Evolutionary conservation across 768 basidiomycete species (phyloP).

Genomic region (Kwoniella bestiolae): DNA sequence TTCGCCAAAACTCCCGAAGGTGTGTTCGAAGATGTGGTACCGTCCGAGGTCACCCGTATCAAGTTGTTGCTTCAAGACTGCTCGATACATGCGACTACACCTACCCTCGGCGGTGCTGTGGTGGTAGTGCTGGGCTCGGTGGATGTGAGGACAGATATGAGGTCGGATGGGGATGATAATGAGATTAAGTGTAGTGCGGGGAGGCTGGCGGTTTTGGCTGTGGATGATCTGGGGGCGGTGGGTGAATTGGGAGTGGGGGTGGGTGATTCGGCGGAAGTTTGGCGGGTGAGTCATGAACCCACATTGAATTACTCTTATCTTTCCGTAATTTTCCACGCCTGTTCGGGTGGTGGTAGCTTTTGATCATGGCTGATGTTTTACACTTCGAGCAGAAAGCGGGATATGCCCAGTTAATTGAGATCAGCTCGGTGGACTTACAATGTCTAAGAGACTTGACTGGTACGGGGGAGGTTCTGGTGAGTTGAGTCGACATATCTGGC

Average conservation of each 20-base stretch:
- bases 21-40: conserved; percentile 90
- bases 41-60: conserved; percentile 79
- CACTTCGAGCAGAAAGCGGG: conserved; percentile 58
- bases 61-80: conserved; percentile 69
- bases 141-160: conserved; percentile 73
- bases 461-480: conserved; percentile 26
- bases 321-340: background rate
- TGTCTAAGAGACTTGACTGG: conserved; percentile 30
- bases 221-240: conserved; percentile 62
- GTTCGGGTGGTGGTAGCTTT: background rate
- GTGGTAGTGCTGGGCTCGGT: conserved; percentile 69
- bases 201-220: conserved; percentile 63
- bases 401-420: conserved; percentile 41
- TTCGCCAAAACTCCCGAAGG: conserved; percentile 86
- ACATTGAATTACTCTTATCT: background rate
- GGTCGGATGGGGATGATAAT: conserved; percentile 68
- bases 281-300: conserved; percentile 66
- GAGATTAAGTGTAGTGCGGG: conserved; percentile 63
- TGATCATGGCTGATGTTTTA: conserved; percentile 1
- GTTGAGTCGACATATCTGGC: conserved; percentile 22
- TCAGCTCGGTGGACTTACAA: conserved; percentile 34
- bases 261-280: conserved; percentile 61
- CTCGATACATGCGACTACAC: conserved; percentile 68
- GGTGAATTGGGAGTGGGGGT: conserved; percentile 29
- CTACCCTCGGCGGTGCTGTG: conserved; percentile 68